Percentiles rank a stretch among this genome's conserved stretches.
Evolutionary conservation across 2,329 filamentous ascomycete genomes (phyloP).

Genomic region (Septoria petroselini): DNA sequence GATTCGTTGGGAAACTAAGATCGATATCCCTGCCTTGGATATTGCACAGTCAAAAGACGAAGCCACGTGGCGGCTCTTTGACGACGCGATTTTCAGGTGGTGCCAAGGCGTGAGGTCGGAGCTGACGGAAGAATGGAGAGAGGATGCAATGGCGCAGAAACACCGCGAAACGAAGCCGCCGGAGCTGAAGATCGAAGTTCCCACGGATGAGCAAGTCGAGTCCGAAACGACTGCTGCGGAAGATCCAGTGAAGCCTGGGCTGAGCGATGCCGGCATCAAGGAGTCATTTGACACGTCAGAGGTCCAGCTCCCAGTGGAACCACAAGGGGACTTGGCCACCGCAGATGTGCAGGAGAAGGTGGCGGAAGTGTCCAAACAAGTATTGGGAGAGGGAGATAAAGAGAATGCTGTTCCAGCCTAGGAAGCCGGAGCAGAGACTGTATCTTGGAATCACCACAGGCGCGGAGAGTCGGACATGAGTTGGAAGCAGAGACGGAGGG

Average conservation of each 20-base stretch:
- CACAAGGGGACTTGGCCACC: not conserved
- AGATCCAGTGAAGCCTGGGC: slow-evolving; percentile 1
- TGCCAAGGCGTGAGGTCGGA: slow-evolving; percentile 78
- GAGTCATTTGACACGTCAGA: slow-evolving; percentile 2
- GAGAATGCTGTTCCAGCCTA: slow-evolving; percentile 20
- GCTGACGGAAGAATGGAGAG: slow-evolving; percentile 68
- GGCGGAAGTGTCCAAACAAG: slow-evolving; percentile 9
- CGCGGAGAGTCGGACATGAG: slow-evolving; percentile 7
- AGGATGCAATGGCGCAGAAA: slow-evolving; percentile 27
- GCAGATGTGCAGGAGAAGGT: slow-evolving; percentile 6
- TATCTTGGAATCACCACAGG: slow-evolving; percentile 10
- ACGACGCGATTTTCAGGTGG: slow-evolving; percentile 80
- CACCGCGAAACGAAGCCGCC: slow-evolving; percentile 27
- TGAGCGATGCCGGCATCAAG: slow-evolving; percentile 6
- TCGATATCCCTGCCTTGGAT: slow-evolving; percentile 80
- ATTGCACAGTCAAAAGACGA: slow-evolving; percentile 72
- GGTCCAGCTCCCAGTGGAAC: not conserved
- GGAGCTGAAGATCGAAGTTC: slow-evolving; percentile 33
- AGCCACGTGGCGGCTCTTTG: slow-evolving; percentile 72
- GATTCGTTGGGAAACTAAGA: slow-evolving; percentile 82
- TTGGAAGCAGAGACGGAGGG: slow-evolving; percentile 10
- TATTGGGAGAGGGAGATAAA: slow-evolving; percentile 12
- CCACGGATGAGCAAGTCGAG: slow-evolving; percentile 4
- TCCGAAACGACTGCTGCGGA: not conserved
- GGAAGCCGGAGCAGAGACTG: slow-evolving; percentile 6